A percentile compares a stretch with the other conserved stretches of the same genome.
phyloP scores from a whole-genome alignment of 352 stramenopile species.

The Globisporangium barbulae region DNA sequence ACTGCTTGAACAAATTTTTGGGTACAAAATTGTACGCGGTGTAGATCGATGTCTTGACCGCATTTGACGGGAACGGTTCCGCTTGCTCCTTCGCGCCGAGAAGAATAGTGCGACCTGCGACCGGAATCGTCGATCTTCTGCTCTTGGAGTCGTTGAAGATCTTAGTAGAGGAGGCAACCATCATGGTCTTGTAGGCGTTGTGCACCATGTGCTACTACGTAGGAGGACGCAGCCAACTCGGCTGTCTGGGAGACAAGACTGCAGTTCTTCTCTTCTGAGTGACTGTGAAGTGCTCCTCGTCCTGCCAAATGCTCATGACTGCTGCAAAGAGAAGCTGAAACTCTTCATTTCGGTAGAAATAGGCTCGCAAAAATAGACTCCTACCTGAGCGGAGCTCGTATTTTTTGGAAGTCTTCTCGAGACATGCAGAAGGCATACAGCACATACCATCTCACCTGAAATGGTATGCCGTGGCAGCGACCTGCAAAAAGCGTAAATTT shows the following conservation, averaged over 20 bases:
- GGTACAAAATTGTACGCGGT: constrained; percentile 57
- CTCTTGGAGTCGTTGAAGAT: constrained; percentile 12
- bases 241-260: neutral
- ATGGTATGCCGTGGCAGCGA: neutral
- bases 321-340: neutral
- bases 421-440: neutral
- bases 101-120: constrained; percentile 22
- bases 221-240: neutral
- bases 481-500: neutral
- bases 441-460: neutral
- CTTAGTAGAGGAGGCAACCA: constrained; percentile 3
- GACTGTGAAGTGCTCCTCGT: neutral
- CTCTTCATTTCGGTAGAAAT: neutral
- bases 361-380: neutral
- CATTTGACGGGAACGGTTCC: constrained; percentile 39
- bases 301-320: neutral
- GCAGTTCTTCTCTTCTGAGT: neutral
- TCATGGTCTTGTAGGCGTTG: constrained; percentile 17
- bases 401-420: neutral
- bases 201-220: neutral
- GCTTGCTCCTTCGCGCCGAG: constrained; percentile 22
- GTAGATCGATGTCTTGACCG: constrained; percentile 59
- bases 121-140: constrained; percentile 16
- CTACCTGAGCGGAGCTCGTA: neutral
- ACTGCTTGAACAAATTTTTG: constrained; percentile 79